Percentiles rank a stretch among this genome's conserved stretches.
phyloP scores from a whole-genome alignment of 345 rosid species.

The Draba incana region DNA sequence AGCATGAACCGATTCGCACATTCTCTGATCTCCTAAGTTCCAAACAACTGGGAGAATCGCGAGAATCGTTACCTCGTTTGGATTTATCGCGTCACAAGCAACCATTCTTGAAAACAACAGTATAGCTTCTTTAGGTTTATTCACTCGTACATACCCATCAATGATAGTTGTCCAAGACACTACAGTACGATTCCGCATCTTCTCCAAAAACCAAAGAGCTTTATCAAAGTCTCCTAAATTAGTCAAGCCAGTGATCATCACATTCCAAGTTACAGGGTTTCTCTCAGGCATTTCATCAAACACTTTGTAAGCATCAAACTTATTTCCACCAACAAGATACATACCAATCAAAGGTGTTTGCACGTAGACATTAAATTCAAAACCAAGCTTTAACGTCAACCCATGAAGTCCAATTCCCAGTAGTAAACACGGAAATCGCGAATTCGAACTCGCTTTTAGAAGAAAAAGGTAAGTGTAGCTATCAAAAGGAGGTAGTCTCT shows the following conservation, averaged over 20 bases:
- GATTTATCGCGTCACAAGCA: conserved; percentile 50
- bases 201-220: conserved; percentile 61
- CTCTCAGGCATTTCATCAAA: conserved; percentile 74
- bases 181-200: conserved; percentile 64
- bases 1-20: conserved; percentile 64
- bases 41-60: conserved; percentile 70
- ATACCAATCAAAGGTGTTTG: conserved; percentile 62
- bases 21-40: conserved; percentile 48
- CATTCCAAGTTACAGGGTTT: conserved; percentile 78
- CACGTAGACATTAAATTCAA: conserved; percentile 62
- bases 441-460: conserved; percentile 48
- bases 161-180: conserved; percentile 87
- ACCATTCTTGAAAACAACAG: conserved; percentile 71
- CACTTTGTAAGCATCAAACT: conserved; percentile 45
- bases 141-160: conserved; percentile 68
- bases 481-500: conserved; percentile 50
- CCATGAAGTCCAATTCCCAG: conserved; percentile 67
- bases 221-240: conserved; percentile 60
- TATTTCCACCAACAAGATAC: conserved; percentile 46
- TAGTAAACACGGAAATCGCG: conserved; percentile 28
- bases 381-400: conserved; percentile 62
- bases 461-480: conserved; percentile 70
- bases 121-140: conserved; percentile 56
- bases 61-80: conserved; percentile 66
- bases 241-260: conserved; percentile 70